Conservation (phyloP, 2,329 filamentous ascomycete genomes). For the Coniella vitis region DNA sequence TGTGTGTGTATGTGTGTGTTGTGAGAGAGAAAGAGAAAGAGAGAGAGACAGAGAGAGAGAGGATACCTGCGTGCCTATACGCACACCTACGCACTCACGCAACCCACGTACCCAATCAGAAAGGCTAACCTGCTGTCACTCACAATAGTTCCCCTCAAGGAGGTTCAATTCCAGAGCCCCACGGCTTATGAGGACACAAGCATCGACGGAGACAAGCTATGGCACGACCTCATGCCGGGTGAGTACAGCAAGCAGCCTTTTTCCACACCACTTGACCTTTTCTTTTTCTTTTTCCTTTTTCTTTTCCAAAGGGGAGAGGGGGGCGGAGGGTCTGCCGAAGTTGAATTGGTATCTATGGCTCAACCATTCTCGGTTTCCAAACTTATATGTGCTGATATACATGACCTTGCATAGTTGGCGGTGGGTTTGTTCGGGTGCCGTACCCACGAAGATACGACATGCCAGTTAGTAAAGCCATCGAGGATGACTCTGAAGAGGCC, state of each 20-base stretch:
- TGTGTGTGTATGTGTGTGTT: no score
- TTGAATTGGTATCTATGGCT: no score
- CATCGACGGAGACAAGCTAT: slow-evolving; percentile 12
- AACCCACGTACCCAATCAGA: no score
- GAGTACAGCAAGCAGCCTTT: no score
- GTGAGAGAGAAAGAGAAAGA: background rate
- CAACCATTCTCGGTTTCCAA: no score
- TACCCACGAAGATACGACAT: slow-evolving; percentile 12
- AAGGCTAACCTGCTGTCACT: background rate
- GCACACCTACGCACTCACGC: no score
- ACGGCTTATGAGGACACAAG: slow-evolving; percentile 12
- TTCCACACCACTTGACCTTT: no score
- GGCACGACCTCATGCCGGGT: slow-evolving; percentile 12
- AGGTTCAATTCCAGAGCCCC: slow-evolving; percentile 11
- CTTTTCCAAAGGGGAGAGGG: no score
- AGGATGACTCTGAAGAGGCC: slow-evolving; percentile 9
- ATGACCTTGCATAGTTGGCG: slow-evolving; percentile 1
- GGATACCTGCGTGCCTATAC: no score
- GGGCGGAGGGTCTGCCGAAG: no score
- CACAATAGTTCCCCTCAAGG: slow-evolving; percentile 6
- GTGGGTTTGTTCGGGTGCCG: slow-evolving; percentile 13
- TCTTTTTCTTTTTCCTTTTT: background rate
- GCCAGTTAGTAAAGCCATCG: slow-evolving; percentile 11
- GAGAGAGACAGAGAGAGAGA: no score
- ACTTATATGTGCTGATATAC: background rate